Evolutionary conservation across 768 basidiomycete species (phyloP).

Genomic region (Auriscalpium orientale): DNA sequence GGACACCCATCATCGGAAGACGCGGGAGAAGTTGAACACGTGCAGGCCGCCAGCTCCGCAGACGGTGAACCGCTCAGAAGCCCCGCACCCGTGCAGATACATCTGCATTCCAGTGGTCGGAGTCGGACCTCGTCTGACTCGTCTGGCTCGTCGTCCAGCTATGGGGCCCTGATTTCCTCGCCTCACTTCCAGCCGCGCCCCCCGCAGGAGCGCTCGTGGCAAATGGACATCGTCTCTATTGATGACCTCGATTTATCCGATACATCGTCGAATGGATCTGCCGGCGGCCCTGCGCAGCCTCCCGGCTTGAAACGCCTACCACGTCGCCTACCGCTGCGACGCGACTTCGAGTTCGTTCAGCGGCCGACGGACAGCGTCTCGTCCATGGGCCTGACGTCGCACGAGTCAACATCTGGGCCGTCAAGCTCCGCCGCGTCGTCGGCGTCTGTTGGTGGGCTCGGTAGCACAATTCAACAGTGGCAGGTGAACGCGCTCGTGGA

Average conservation of each 20-base stretch:
- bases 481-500: slow-evolving; percentile 75
- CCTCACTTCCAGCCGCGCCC: slow-evolving; percentile 18
- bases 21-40: background rate
- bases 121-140: slow-evolving; percentile 7
- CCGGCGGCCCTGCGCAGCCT: slow-evolving; percentile 24
- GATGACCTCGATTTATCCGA: slow-evolving; percentile 81
- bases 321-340: slow-evolving; percentile 61
- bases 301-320: slow-evolving; percentile 41
- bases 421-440: slow-evolving; percentile 32
- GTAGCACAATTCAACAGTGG: slow-evolving; percentile 64
- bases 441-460: slow-evolving; percentile 29
- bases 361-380: slow-evolving; percentile 66
- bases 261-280: slow-evolving; percentile 49
- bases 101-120: background rate
- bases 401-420: slow-evolving; percentile 46
- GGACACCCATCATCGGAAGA: background rate
- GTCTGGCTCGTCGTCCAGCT: slow-evolving; percentile 15
- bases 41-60: background rate
- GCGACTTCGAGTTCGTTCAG: slow-evolving; percentile 76
- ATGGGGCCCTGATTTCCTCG: slow-evolving; percentile 10
- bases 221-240: slow-evolving; percentile 67
- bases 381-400: slow-evolving; percentile 62
- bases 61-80: background rate
- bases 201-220: slow-evolving; percentile 39
- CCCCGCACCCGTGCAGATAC: background rate